Conservation (phyloP, 1,139 yeast genomes). For the Yamadazyma epiphylla region DNA sequence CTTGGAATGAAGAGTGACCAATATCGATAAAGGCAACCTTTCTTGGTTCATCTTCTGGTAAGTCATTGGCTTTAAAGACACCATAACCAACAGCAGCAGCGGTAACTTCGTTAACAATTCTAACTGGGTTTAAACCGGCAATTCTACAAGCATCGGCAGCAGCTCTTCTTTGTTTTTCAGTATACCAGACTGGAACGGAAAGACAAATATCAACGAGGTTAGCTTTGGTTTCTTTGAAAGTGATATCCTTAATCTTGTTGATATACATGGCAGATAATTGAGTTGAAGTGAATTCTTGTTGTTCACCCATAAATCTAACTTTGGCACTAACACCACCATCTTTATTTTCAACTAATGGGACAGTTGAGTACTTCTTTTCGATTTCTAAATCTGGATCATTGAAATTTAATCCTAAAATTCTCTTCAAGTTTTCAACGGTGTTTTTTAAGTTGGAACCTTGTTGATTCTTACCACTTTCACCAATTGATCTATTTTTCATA, state of each 20-base stretch:
- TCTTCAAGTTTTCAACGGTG: slow-evolving; percentile 91
- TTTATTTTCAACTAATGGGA: slow-evolving; percentile 62
- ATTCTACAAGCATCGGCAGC: slow-evolving; percentile 92
- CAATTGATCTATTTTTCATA: slow-evolving; percentile 80
- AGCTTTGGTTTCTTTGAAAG: slow-evolving; percentile 78
- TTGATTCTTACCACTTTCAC: slow-evolving; percentile 94
- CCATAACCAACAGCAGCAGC: slow-evolving; percentile 99
- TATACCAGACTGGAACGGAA: slow-evolving; percentile 97
- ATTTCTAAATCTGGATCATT: slow-evolving; percentile 73
- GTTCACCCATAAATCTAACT: slow-evolving; percentile 81
- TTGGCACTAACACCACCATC: slow-evolving; percentile 80
- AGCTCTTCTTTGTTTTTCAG: slow-evolving; percentile 95
- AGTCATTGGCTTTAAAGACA: slow-evolving; percentile 93
- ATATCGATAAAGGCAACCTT: slow-evolving; percentile 92
- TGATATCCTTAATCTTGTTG: slow-evolving; percentile 81
- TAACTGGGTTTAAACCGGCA: slow-evolving; percentile 96
- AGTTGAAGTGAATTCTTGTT: slow-evolving; percentile 75
- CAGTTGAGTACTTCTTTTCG: slow-evolving; percentile 72
- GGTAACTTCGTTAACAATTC: slow-evolving; percentile 94
- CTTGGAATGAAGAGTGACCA: slow-evolving; percentile 95
- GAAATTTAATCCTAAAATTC: slow-evolving; percentile 77
- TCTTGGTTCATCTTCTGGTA: slow-evolving; percentile 88
- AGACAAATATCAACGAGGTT: slow-evolving; percentile 82
- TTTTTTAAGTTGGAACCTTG: slow-evolving; percentile 95
- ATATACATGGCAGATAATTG: slow-evolving; percentile 95